A percentile compares a stretch with the other conserved stretches of the same genome.
Conservation (phyloP, 148 eudicot genomes). For the Suaeda aralocaspica region DNA sequence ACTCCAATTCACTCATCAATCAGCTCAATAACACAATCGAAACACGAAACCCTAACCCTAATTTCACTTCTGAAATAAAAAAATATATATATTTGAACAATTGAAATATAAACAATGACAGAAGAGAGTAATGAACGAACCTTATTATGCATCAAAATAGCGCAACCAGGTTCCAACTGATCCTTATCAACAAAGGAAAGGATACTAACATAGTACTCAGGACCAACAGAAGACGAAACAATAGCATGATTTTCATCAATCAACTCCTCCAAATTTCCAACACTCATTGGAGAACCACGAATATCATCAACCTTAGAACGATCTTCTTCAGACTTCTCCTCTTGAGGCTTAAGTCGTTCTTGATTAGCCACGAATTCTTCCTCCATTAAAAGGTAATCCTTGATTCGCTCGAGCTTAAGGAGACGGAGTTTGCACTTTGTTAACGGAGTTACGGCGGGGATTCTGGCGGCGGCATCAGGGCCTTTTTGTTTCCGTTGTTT, state of each 20-base stretch:
- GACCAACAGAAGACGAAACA: slow-evolving; percentile 86
- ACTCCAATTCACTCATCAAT: neutral
- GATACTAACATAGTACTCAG: slow-evolving; percentile 91
- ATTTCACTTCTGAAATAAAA: too few relatives aligned
- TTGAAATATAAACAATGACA: neutral
- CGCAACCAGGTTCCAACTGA: slow-evolving; percentile 92
- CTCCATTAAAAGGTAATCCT: slow-evolving; percentile 87
- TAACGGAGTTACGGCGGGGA: slow-evolving; percentile 72
- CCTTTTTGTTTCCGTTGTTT: slow-evolving; percentile 90
- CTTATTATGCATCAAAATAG: slow-evolving; percentile 97
- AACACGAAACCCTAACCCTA: slow-evolving; percentile 20
- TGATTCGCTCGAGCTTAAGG: slow-evolving; percentile 71
- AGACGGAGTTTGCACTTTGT: slow-evolving; percentile 82
- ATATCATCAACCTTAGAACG: slow-evolving; percentile 84
- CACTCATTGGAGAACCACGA: slow-evolving; percentile 96
- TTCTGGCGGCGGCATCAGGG: slow-evolving; percentile 66
- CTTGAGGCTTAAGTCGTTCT: slow-evolving; percentile 84
- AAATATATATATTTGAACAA: too few relatives aligned
- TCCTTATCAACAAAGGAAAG: slow-evolving; percentile 89
- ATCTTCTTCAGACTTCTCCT: slow-evolving; percentile 96
- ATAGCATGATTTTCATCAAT: slow-evolving; percentile 99
- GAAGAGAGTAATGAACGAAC: slow-evolving; percentile 15
- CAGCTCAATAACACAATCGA: neutral
- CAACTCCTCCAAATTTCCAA: slow-evolving; percentile 85
- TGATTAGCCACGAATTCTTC: slow-evolving; percentile 96